These are phyloP conservation scores for Scytalidium sp. DNA, from an alignment of 2,329 filamentous ascomycete species.

Conservation along the genomic window DNA sequence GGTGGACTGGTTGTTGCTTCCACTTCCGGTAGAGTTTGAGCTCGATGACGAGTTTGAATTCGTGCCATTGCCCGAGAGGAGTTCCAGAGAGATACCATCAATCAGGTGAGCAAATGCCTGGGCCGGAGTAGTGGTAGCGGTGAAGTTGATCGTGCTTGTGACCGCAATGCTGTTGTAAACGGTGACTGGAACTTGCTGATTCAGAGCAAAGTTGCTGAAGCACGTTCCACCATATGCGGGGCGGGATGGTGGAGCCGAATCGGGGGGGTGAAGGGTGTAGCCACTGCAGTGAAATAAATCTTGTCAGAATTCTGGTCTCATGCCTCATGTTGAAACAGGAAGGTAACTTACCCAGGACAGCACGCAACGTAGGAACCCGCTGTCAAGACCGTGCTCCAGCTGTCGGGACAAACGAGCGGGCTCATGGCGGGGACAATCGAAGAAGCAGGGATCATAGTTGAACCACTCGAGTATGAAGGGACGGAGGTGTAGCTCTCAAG, in stretches of 20 bases:
- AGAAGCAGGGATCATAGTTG: conserved; percentile 11
- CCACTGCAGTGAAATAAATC: conserved; percentile 13
- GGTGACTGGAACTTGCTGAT: conserved; percentile 11
- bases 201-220: conserved; percentile 13
- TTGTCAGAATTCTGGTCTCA: too few species aligned
- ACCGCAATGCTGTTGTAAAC: conserved; percentile 13
- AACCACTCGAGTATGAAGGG: neutral
- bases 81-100: too few species aligned
- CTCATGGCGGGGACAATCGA: conserved; percentile 16
- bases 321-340: too few species aligned
- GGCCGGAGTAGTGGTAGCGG: conserved; percentile 11
- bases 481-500: conserved; percentile 10
- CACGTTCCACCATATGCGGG: conserved; percentile 22
- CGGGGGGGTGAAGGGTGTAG: conserved; percentile 4
- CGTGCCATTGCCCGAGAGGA: too few species aligned
- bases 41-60: too few species aligned
- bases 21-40: too few species aligned
- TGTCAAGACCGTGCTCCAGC: conserved; percentile 13
- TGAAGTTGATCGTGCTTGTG: conserved; percentile 16
- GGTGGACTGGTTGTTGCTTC: too few species aligned
- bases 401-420: conserved; percentile 17
- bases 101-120: conserved; percentile 19
- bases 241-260: neutral
- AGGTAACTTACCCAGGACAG: conserved; percentile 20
- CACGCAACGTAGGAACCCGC: conserved; percentile 23